A percentile compares a stretch with the other conserved stretches of the same genome.
These are phyloP conservation scores for Phytophthora pisi DNA, from an alignment of 352 stramenopile genomes.

Conservation along the genomic window DNA sequence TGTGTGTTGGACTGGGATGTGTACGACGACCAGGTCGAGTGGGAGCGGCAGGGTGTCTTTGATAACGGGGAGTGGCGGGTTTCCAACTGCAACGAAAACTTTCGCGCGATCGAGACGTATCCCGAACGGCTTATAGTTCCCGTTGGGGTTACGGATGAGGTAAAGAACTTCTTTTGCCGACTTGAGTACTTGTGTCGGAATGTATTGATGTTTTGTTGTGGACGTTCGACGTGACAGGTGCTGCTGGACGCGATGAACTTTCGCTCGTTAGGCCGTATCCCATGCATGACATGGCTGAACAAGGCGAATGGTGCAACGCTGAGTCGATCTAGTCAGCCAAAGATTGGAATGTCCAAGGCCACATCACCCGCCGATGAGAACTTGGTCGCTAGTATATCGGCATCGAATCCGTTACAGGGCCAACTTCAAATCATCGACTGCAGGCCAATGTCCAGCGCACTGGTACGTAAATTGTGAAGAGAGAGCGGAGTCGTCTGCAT, in stretches of 20 bases:
- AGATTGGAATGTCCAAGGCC: slow-evolving; percentile 82
- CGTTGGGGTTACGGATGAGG: slow-evolving; percentile 85
- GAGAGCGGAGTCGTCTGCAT: neutral
- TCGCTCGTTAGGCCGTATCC: slow-evolving; percentile 75
- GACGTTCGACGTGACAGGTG: slow-evolving; percentile 33
- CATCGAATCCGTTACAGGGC: slow-evolving; percentile 68
- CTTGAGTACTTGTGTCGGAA: neutral
- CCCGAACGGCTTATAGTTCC: slow-evolving; percentile 94
- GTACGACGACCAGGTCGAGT: slow-evolving; percentile 69
- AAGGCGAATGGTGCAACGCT: slow-evolving; percentile 66
- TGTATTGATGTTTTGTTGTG: neutral
- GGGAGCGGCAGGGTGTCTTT: slow-evolving; percentile 74
- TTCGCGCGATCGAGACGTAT: slow-evolving; percentile 92
- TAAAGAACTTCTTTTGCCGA: slow-evolving; percentile 10
- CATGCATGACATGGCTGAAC: slow-evolving; percentile 78
- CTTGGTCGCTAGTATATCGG: slow-evolving; percentile 68
- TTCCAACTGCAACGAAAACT: slow-evolving; percentile 69
- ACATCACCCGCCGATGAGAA: slow-evolving; percentile 75
- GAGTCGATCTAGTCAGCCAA: slow-evolving; percentile 82
- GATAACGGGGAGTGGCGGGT: slow-evolving; percentile 73
- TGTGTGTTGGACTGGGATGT: slow-evolving; percentile 70
- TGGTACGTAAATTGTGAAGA: slow-evolving; percentile 37
- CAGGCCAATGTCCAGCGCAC: slow-evolving; percentile 77
- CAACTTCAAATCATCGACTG: slow-evolving; percentile 86
- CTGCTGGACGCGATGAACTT: slow-evolving; percentile 79